phyloP scores from a whole-genome alignment of 2,329 filamentous ascomycete species.

The Nemania abortiva region DNA sequence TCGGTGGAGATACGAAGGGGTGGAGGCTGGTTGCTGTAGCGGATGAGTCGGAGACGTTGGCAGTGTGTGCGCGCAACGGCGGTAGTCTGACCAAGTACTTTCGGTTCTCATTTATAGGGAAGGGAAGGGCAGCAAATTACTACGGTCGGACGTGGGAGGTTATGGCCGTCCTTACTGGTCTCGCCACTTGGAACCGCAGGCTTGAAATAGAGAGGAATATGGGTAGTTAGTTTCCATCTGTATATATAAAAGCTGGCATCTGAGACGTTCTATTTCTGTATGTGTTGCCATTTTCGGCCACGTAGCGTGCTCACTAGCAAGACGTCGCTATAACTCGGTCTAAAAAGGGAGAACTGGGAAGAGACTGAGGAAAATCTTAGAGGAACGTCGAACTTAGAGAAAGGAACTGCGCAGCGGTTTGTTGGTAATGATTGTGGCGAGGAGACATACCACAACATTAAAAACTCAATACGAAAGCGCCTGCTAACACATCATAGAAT shows the following conservation, averaged over 20 bases:
- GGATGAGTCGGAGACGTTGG: slow-evolving; percentile 1
- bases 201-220: not conserved
- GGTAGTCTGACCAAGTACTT: slow-evolving; percentile 2
- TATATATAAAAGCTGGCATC: not conserved
- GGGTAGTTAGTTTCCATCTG: not conserved
- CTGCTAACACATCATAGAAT: too few species aligned
- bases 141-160: slow-evolving; percentile 4
- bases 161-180: not conserved
- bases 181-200: not conserved
- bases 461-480: too few species aligned
- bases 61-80: not conserved
- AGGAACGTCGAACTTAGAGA: too few species aligned
- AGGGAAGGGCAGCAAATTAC: not conserved
- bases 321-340: not conserved
- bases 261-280: not conserved
- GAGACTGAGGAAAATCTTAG: too few species aligned
- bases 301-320: not conserved
- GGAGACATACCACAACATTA: too few species aligned
- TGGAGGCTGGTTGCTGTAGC: slow-evolving; percentile 2
- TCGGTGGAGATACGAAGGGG: not conserved
- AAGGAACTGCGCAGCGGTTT: too few species aligned
- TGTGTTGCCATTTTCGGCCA: not conserved
- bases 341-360: too few species aligned
- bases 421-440: too few species aligned
- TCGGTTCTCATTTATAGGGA: not conserved